Evolutionary conservation across 108 stramenopile species (phyloP), one percentile per base, ranked within the genome.

Genomic region (Nitzschia sp.): DNA sequence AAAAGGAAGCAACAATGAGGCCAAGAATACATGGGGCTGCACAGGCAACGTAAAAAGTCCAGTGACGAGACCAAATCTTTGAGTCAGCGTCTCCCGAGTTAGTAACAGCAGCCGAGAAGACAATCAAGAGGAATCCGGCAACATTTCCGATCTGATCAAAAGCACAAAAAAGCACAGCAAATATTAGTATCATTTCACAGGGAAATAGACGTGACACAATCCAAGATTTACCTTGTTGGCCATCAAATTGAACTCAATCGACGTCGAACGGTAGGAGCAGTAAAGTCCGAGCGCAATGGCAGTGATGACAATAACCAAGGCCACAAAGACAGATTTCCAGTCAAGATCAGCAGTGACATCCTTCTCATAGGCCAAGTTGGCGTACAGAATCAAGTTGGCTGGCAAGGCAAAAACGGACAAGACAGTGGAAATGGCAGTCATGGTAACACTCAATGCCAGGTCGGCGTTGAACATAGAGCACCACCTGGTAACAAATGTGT

Each of bases 381-480:
- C 78, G 65, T 94, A 94, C 9, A 94, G 53, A 9, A 92, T 51
- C 1, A 96, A 65, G 59, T 96, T 96, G 0, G 80, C 61, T 1
- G 95, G 95, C 8, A 96, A 78, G 42, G 92, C 75, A 2, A 84
- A 57, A 11, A 81, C 60, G 46, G 79, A 79, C 29, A 90, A 60
- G 11, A 93, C 55, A 0, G 95, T 96, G 38, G 80, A 79, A 29
- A 93, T 87, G 3, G 92, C 90, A 2, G 95, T 96, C 92, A 96
- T 92, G 25, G 92, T 88, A 11, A 96, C 93, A 44, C 73, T 77
- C 48, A 96, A 57, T 2, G 93, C 91, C 51, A 96, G 78, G 64
- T 94, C 93, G 17, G 90, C 88, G 75, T 96, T 96, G 67, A 96
- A 90, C 65, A 95, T 55, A 7, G 77, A 81, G 67, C 91, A 92